These are phyloP conservation scores for Sphagnurus paluster DNA, from an alignment of 1,284 basidiomycete species.

Conservation along the genomic window DNA sequence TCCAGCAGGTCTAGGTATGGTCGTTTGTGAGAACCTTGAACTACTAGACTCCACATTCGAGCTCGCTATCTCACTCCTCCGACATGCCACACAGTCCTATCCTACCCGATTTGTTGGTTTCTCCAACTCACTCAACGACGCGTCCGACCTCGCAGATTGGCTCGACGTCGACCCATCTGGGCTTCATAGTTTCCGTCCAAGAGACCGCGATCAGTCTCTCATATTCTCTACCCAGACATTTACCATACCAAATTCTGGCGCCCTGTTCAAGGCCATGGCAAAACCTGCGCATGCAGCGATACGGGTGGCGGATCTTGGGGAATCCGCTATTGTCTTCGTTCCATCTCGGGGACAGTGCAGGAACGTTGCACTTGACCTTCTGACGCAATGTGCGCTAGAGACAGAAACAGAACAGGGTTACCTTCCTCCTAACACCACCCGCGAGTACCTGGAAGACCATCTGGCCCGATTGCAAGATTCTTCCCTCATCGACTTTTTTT, in stretches of 20 bases:
- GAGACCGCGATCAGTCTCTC: constrained; percentile 83
- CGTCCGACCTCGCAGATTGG: constrained; percentile 83
- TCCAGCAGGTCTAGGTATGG: constrained; percentile 55
- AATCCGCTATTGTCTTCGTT: constrained; percentile 83
- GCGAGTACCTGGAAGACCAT: constrained; percentile 63
- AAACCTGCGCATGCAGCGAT: constrained; percentile 85
- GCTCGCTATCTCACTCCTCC: constrained; percentile 71
- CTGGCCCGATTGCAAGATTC: constrained; percentile 64
- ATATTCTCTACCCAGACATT: constrained; percentile 75
- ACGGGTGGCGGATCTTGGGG: constrained; percentile 38
- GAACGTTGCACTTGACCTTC: constrained; percentile 79
- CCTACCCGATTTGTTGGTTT: constrained; percentile 80
- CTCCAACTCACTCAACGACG: constrained; percentile 79
- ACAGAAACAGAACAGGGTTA: constrained; percentile 74
- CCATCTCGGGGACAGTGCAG: constrained; percentile 84
- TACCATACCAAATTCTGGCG: constrained; percentile 83
- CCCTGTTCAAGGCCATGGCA: constrained; percentile 89
- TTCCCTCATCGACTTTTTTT: constrained; percentile 71
- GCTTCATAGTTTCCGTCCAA: constrained; percentile 80
- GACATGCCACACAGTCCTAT: constrained; percentile 57
- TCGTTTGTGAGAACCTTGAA: constrained; percentile 88
- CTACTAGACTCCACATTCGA: constrained; percentile 85
- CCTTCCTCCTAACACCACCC: constrained; percentile 53
- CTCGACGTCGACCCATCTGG: constrained; percentile 68
- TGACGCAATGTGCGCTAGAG: constrained; percentile 85